A percentile compares a stretch with the other conserved stretches of the same genome.
Evolutionary conservation across 768 basidiomycete species (phyloP).

Genomic region (Cytidiella melzeri): DNA sequence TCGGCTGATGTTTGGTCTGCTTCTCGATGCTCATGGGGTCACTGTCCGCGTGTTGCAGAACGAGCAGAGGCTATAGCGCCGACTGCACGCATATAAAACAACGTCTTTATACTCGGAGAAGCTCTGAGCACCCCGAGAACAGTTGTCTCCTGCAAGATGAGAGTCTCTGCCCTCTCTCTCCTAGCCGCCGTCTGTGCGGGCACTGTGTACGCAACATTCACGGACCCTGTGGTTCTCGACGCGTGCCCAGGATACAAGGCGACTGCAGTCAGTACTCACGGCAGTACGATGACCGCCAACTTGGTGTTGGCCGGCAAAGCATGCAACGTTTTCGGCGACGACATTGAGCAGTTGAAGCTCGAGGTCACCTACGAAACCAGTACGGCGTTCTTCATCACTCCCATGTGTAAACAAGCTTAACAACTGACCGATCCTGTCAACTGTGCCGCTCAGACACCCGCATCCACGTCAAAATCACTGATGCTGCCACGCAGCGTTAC

Average conservation of each 20-base stretch:
- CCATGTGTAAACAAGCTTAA: background rate
- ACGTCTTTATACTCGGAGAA: too few species aligned
- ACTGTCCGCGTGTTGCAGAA: too few species aligned
- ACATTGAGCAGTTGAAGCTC: conserved; percentile 41
- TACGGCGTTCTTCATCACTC: too few species aligned
- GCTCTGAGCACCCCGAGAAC: too few species aligned
- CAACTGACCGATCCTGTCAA: background rate
- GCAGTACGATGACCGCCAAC: conserved; percentile 41
- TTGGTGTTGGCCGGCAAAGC: conserved; percentile 44
- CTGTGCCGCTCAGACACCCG: conserved; percentile 30
- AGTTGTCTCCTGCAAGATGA: conserved; percentile 3
- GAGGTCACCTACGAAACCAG: conserved; percentile 56
- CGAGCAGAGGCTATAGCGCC: too few species aligned
- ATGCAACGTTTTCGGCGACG: conserved; percentile 57
- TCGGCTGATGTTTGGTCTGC: too few species aligned
- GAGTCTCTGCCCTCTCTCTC: background rate
- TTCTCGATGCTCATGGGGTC: too few species aligned
- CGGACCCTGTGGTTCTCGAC: conserved; percentile 34
- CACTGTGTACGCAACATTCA: conserved; percentile 16
- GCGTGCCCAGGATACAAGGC: conserved; percentile 58
- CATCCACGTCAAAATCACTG: conserved; percentile 59
- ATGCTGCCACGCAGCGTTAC: conserved; percentile 43
- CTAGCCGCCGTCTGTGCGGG: background rate
- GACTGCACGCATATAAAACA: too few species aligned
- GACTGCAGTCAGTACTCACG: conserved; percentile 34